These are phyloP conservation scores for Jacaranda copaia DNA, from an alignment of 257 asterid genomes.

Conservation along the genomic window DNA sequence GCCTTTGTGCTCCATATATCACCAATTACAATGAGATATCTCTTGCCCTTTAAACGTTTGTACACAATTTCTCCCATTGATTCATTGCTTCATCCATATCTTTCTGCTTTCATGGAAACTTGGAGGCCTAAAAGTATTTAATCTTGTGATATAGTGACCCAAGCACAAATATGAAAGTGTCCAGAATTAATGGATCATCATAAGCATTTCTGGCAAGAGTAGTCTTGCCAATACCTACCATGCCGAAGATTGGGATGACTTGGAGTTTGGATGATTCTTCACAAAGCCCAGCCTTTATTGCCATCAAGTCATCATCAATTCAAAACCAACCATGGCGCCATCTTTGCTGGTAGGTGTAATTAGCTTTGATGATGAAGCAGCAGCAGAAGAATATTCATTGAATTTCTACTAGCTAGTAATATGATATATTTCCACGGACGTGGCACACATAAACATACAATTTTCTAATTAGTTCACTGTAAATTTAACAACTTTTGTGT, in stretches of 20 bases:
- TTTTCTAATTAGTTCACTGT: too few species aligned
- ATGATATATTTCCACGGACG: too few species aligned
- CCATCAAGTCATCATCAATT: background rate
- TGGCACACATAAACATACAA: too few species aligned
- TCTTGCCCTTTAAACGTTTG: background rate
- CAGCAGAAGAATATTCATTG: background rate
- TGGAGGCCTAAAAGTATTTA: background rate
- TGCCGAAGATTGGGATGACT: too few species aligned
- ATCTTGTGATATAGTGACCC: slow-evolving; percentile 32
- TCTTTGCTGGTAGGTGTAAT: background rate
- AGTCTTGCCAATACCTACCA: too few species aligned
- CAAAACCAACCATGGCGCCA: slow-evolving; percentile 1
- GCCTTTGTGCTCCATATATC: background rate
- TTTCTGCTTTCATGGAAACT: background rate
- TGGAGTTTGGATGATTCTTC: background rate
- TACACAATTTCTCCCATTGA: background rate
- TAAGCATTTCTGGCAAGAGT: too few species aligned
- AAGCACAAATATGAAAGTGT: too few species aligned
- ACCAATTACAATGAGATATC: background rate
- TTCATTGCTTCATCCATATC: background rate
- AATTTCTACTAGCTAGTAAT: too few species aligned
- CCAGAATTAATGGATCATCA: too few species aligned
- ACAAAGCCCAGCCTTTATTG: background rate
- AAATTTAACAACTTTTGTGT: too few species aligned
- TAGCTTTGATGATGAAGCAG: background rate